phyloP scores from a whole-genome alignment of 176 grass and related monocot genomes.

The Eremochloa ophiuroides region DNA sequence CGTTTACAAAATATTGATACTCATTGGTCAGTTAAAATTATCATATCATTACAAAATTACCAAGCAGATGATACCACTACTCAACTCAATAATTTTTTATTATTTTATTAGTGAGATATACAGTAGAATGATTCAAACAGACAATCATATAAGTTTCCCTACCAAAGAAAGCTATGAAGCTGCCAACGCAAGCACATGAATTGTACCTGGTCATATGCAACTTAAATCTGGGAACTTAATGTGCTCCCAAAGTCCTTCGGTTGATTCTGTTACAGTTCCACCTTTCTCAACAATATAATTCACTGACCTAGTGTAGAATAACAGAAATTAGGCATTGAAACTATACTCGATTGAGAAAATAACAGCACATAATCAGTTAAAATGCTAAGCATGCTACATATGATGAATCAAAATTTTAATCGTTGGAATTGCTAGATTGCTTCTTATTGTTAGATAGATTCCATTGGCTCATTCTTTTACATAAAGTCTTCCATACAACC shows the following conservation, averaged over 20 bases:
- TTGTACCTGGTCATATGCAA: conserved; percentile 11
- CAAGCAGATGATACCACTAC: not conserved
- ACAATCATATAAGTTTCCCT: not conserved
- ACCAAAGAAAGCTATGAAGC: conserved; percentile 1
- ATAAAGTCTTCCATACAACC: not conserved
- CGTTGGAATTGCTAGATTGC: not conserved
- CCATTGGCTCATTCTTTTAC: not conserved
- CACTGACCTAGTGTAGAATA: conserved; percentile 1
- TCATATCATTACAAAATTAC: not conserved
- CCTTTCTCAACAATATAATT: not conserved
- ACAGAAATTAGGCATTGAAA: conserved; percentile 19
- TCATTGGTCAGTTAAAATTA: not conserved
- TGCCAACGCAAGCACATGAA: conserved; percentile 14
- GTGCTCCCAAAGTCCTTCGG: not conserved
- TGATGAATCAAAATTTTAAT: conserved; percentile 10
- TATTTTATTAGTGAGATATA: not conserved
- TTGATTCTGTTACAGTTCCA: conserved; percentile 7
- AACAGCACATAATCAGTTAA: not conserved
- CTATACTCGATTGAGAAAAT: not conserved
- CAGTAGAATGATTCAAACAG: conserved; percentile 13
- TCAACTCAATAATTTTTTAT: not conserved
- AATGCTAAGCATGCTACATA: not conserved
- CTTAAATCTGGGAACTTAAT: not conserved
- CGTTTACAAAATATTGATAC: not conserved
- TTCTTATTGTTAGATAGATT: not conserved